Base-by-base conservation (phyloP, 345 rosid species). In the Rubroshorea leprosula region DNA sequence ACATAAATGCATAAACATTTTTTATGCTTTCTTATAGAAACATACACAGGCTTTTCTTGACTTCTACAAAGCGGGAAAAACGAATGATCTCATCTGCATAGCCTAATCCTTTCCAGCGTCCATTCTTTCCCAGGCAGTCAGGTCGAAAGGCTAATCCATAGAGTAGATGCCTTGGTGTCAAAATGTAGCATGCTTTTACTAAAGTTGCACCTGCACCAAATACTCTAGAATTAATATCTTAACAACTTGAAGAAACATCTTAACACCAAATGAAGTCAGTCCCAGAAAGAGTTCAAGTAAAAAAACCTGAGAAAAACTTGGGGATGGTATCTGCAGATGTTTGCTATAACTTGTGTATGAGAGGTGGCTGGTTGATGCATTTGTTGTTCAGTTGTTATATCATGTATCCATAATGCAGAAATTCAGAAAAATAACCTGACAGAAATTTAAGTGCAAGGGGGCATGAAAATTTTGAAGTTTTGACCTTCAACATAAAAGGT, bases 21-120 rank as follows among this genome's bases (percentile, higher is more conserved):
- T n/a, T n/a, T n/a, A n/a, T n/a, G n/a, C n/a, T 17, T 0, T 35
- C 54, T 0, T 41, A 48, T 29, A 27, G 53, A 46, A 14, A 10
- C 22, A 66, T 53, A 16, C 23, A 7, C 5, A 15, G 26, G 43
- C 7, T 45, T 46, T 57, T 26, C 48, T 58, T 65, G 35, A n/a
- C 10, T 14, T 53, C 44, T 14, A 20, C 25, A 3, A 22, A 27
- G 4, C 51, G 44, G 11, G 14, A 38, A 3, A 19, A 38, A 21
- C 58, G 23, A 6, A 11, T 26, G 41, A 50, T 50, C 6, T 21
- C n/a, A 5, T 58, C 54, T 3, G 25, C 15, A 14, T 5, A 21
- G 20, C 11, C 38, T 7, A 22, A 0, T 6, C 6, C 17, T 13
- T 23, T 17, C 56, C 49, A n/a, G 35, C 50, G 10, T 31, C 54